These are phyloP conservation scores for Pseudopithomyces chartarum DNA, from an alignment of 2,329 filamentous ascomycete species.

Conservation along the genomic window DNA sequence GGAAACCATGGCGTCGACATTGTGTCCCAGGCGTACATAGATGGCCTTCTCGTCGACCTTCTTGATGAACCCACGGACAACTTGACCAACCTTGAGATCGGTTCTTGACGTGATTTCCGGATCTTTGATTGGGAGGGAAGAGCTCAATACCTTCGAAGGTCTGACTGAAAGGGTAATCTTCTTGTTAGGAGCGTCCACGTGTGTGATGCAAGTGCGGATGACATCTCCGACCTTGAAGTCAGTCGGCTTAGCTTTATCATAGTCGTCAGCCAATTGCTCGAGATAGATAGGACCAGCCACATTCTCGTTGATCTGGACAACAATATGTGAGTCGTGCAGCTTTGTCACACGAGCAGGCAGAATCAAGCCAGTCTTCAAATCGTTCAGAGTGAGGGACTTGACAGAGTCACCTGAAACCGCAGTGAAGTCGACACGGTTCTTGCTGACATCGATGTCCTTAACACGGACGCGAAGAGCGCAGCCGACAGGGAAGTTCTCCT, in stretches of 20 bases:
- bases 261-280: conserved; percentile 86
- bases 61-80: conserved; percentile 90
- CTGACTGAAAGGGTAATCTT: conserved; percentile 79
- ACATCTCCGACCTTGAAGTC: conserved; percentile 83
- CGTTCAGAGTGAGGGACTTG: conserved; percentile 69
- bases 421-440: conserved; percentile 82
- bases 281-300: conserved; percentile 81
- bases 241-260: conserved; percentile 75
- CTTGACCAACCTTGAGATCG: conserved; percentile 76
- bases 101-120: conserved; percentile 72
- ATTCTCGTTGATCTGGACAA: conserved; percentile 82
- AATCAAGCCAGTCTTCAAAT: conserved; percentile 78
- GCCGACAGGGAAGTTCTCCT: conserved; percentile 84
- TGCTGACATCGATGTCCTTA: conserved; percentile 71
- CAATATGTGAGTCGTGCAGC: conserved; percentile 78
- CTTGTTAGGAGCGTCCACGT: conserved; percentile 83
- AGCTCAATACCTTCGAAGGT: conserved; percentile 87
- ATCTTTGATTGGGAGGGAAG: conserved; percentile 79
- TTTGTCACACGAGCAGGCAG: conserved; percentile 85
- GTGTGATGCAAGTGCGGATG: conserved; percentile 82
- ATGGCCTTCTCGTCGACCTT: conserved; percentile 87
- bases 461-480: conserved; percentile 84
- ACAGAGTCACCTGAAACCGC: conserved; percentile 66
- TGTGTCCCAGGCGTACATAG: conserved; percentile 81
- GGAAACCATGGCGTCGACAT: conserved; percentile 80